Evolutionary conservation across 306 rosid genomes (phyloP), one percentile per base, ranked within the genome.

Genomic region (Chamaecrista fasciculata): DNA sequence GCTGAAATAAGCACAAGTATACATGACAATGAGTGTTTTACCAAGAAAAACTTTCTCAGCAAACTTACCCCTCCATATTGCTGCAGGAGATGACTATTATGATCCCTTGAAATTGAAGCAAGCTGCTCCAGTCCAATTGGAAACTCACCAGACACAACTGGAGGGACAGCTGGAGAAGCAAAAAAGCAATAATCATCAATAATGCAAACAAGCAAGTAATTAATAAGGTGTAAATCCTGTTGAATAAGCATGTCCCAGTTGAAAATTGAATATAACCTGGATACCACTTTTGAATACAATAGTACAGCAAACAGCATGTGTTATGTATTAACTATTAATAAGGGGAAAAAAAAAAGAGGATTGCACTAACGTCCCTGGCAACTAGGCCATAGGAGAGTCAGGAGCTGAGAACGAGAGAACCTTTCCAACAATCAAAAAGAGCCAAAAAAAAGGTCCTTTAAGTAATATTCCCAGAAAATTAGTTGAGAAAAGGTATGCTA

Each of bases 41-140:
- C 14, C 10, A 23, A 15, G 59, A 67, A 43, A 68, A 36, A 34
- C 15, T 29, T 43, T 40, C 43, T 12, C 7, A 9, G 70, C 23
- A 62, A 36, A 79, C 85, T 66, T 81, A 75, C 98, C 88, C 98
- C 96, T 31, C 96, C 96, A 76, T 69, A 64, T 72, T 72, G 78
- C 75, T 67, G 80, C 70, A 89, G 81, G 36, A 66, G 44, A 53
- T 74, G 16, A 67, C 50, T 24, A 62, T 89, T 56, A 67, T 83
- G 92, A 55, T 92, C 89, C 73, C 89, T 82, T 50, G 93, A 80
- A 76, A 89, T 81, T 44, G 82, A 77, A 78, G 86, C 87, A 67
- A 92, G 86, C 28, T 82, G 81, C 28, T 86, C 96, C 76, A 24
- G 89, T 40, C 78, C 91, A 73, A 87, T 78, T 18, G 71, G 25